A percentile compares a stretch with the other conserved stretches of the same genome.
Evolutionary conservation across 176 grass and related monocot species (phyloP).

Genomic region (Bonia amplexicaulis): DNA sequence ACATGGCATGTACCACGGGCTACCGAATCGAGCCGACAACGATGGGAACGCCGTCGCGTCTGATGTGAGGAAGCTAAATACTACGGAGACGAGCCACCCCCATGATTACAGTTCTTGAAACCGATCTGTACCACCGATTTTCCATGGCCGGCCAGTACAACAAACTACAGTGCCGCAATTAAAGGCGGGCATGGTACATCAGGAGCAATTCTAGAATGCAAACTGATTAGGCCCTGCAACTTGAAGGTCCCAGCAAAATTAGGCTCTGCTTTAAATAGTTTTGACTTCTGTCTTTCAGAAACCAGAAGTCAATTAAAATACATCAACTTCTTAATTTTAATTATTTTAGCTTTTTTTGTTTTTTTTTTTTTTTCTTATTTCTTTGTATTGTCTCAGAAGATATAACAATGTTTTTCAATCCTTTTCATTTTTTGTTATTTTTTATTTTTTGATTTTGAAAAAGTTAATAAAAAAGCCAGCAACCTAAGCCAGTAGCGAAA

Average conservation of each 20-base stretch:
- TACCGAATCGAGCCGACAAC: slow-evolving; percentile 19
- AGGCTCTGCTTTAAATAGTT: no score
- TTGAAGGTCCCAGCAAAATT: slow-evolving; percentile 35
- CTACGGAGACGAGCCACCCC: not conserved
- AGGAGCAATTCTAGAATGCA: not conserved
- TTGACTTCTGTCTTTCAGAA: no score
- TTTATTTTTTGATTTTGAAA: no score
- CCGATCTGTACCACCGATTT: not conserved
- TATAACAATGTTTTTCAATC: no score
- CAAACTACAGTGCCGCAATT: not conserved
- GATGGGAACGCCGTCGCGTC: not conserved
- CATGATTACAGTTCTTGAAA: slow-evolving; percentile 24
- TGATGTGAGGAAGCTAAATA: not conserved
- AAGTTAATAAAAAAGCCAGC: no score
- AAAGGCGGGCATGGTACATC: not conserved
- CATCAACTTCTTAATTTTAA: no score
- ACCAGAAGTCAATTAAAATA: no score
- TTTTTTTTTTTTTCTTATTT: no score
- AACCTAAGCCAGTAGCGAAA: no score
- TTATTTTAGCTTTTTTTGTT: no score
- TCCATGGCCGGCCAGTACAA: not conserved
- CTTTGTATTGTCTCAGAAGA: no score
- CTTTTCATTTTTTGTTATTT: no score
- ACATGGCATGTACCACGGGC: not conserved
- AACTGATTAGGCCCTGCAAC: not conserved